Conservation (phyloP, 2,329 filamentous ascomycete species). For the Seiridium unicorne region DNA sequence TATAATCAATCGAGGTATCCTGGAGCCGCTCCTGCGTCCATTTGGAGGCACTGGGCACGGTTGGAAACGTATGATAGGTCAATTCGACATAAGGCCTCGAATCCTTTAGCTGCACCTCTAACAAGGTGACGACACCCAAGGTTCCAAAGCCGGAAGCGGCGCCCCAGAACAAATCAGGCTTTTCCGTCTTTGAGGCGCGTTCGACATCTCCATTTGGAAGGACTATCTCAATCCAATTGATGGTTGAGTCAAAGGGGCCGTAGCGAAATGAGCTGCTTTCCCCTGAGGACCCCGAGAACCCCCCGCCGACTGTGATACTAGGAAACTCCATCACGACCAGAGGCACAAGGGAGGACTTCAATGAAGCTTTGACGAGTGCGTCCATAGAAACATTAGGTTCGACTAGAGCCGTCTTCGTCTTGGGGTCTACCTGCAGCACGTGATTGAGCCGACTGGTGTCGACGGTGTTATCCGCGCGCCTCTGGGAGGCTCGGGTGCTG, state of each 20-base stretch:
- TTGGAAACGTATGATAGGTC: constrained; percentile 49
- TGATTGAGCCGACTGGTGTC: constrained; percentile 65
- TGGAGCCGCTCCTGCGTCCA: constrained; percentile 43
- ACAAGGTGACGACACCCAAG: constrained; percentile 62
- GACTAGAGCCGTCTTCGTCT: constrained; percentile 56
- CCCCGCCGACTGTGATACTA: constrained; percentile 69
- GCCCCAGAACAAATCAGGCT: constrained; percentile 61
- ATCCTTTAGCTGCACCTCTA: constrained; percentile 58
- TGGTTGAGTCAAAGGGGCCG: constrained; percentile 63
- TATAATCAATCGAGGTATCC: constrained; percentile 53
- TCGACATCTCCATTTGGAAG: constrained; percentile 58
- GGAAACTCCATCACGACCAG: constrained; percentile 71
- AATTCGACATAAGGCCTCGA: constrained; percentile 57
- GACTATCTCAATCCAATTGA: constrained; percentile 64
- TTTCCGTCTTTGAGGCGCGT: constrained; percentile 51
- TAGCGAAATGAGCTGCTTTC: constrained; percentile 68
- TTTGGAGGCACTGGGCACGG: constrained; percentile 34
- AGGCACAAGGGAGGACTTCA: constrained; percentile 56
- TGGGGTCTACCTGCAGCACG: constrained; percentile 59
- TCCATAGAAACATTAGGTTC: constrained; percentile 73
- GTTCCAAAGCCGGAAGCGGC: constrained; percentile 66
- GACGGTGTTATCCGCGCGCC: constrained; percentile 53
- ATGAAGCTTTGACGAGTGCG: constrained; percentile 54
- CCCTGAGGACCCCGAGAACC: constrained; percentile 65
- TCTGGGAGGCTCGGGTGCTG: constrained; percentile 62